Conservation (phyloP, 495 filamentous ascomycete species). For the Aspergillus kassunensis region DNA sequence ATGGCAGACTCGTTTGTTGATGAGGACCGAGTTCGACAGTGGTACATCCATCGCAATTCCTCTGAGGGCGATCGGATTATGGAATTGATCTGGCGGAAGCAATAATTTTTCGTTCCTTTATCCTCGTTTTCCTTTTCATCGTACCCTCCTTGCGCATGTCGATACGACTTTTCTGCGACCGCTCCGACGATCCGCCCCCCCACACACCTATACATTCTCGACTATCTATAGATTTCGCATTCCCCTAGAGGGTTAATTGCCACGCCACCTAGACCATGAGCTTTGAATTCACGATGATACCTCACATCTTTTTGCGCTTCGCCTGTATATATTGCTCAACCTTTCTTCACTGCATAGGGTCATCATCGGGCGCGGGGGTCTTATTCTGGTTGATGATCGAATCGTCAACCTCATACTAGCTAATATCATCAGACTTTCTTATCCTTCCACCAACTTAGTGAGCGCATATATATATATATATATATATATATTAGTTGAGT, state of each 20-base stretch:
- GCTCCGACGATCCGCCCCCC: not conserved
- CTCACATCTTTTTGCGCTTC: not conserved
- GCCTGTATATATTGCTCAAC: conserved; percentile 6
- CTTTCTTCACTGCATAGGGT: not conserved
- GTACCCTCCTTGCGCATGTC: not conserved
- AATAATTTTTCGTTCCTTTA: conserved; percentile 12
- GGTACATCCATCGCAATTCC: conserved; percentile 36
- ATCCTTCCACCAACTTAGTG: not conserved
- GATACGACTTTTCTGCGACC: not conserved
- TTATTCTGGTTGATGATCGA: not conserved
- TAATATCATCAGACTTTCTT: not conserved
- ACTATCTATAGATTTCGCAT: conserved; percentile 9
- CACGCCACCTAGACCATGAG: conserved; percentile 21
- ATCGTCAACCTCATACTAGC: not conserved
- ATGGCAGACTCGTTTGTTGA: conserved; percentile 32
- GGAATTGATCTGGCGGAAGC: conserved; percentile 41
- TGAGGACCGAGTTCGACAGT: conserved; percentile 32
- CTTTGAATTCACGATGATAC: conserved; percentile 15
- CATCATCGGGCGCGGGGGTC: not conserved
- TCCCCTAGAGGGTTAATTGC: conserved; percentile 13
- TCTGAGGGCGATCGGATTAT: conserved; percentile 35
- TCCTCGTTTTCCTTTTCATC: not conserved
- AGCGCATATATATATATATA: not conserved
- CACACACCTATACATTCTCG: too few relatives aligned
- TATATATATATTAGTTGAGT: not conserved